Conservation (phyloP, 768 basidiomycete species). For the Lactarius sp. region DNA sequence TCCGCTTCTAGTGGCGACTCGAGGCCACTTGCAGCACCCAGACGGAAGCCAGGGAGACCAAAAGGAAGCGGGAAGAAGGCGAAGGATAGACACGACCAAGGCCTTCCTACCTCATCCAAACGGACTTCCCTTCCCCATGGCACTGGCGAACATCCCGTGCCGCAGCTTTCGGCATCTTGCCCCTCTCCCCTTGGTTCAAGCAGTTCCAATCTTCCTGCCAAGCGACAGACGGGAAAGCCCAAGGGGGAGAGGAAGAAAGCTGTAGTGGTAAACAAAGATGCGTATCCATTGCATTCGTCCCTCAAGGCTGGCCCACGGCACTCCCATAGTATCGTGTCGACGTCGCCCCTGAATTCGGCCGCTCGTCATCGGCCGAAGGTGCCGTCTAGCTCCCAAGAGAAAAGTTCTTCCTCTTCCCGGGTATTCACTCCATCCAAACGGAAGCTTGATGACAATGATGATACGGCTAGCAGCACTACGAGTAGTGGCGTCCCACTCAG, state of each 20-base stretch:
- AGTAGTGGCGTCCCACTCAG: conserved; percentile 21
- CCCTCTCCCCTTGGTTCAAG: background rate
- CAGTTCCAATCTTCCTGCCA: background rate
- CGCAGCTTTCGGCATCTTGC: background rate
- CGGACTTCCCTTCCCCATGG: background rate
- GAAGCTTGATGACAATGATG: conserved; percentile 13
- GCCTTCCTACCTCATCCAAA: background rate
- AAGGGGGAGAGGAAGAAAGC: conserved; percentile 1
- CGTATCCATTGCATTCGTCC: background rate
- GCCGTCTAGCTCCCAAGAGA: background rate
- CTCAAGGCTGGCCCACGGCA: background rate
- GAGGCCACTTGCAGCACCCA: background rate
- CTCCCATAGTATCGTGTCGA: background rate
- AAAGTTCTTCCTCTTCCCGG: background rate
- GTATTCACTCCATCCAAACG: conserved; percentile 13
- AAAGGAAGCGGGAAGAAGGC: conserved; percentile 28
- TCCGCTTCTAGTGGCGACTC: background rate
- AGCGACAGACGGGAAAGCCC: background rate
- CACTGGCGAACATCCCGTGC: background rate
- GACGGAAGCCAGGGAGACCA: conserved; percentile 25
- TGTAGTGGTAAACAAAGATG: background rate
- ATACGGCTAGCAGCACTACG: conserved; percentile 7
- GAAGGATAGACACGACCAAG: conserved; percentile 18
- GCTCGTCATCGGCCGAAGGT: background rate
- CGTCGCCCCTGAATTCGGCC: background rate